Percentiles rank a stretch among this genome's conserved stretches.
Evolutionary conservation across 148 eudicot genomes (phyloP).

Genomic region (Vaccinium corymbosum): DNA sequence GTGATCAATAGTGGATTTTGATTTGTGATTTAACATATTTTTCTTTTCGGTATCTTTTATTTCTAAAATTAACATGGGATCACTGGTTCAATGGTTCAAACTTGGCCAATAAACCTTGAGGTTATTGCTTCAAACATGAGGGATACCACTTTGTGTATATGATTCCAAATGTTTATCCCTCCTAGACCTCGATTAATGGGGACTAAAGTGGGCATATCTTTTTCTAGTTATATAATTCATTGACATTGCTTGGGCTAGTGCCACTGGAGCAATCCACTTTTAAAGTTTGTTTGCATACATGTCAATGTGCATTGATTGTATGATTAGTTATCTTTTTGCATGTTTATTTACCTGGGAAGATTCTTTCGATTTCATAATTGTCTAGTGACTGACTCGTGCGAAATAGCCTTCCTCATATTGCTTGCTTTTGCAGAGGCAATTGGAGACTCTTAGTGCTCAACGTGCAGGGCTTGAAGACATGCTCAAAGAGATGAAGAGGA

Average conservation of each 20-base stretch:
- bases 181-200: no score
- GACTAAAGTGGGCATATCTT: no score
- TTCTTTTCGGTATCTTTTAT: background rate
- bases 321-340: background rate
- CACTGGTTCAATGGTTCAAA: no score
- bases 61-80: background rate
- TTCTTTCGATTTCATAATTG: background rate
- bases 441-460: slow-evolving; percentile 91
- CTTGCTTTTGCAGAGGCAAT: slow-evolving; percentile 66
- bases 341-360: background rate
- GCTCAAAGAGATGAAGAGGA: slow-evolving; percentile 98
- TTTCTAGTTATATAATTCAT: no score
- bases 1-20: background rate
- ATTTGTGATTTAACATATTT: background rate
- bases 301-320: background rate
- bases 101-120: no score
- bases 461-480: slow-evolving; percentile 98
- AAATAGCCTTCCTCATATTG: slow-evolving; percentile 1
- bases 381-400: background rate
- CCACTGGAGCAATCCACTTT: no score
- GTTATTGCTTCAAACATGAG: no score
- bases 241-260: no score
- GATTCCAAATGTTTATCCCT: no score
- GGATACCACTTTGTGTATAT: no score
- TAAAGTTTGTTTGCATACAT: background rate